These are phyloP conservation scores for Mucor ambiguus DNA, from an alignment of 371 early-diverging fungal species.

Conservation along the genomic window DNA sequence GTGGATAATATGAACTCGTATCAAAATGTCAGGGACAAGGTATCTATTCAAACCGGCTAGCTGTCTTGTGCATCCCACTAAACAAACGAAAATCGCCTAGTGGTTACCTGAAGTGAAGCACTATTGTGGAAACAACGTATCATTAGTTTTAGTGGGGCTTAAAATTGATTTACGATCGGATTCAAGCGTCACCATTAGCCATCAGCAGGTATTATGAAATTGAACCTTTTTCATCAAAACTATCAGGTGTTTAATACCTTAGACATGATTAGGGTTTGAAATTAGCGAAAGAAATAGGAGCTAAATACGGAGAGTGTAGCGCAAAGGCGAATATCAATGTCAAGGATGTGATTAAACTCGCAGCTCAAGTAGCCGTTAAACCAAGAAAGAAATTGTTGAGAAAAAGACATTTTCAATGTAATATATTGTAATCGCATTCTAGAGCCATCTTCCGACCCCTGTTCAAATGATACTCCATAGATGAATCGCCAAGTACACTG, in stretches of 20 bases:
- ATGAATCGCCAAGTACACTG: not conserved
- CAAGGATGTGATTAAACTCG: slow-evolving; percentile 70
- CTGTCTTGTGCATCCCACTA: not conserved
- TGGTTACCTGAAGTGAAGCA: slow-evolving; percentile 70
- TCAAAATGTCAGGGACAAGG: slow-evolving; percentile 82
- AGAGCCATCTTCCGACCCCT: not conserved
- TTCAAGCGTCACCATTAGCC: slow-evolving; percentile 24
- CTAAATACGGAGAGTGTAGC: slow-evolving; percentile 87
- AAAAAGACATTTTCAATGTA: slow-evolving; percentile 19
- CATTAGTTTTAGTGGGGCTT: slow-evolving; percentile 68
- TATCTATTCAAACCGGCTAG: slow-evolving; percentile 22
- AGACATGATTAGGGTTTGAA: slow-evolving; percentile 52
- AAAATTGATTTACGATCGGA: slow-evolving; percentile 66
- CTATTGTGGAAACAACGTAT: slow-evolving; percentile 59
- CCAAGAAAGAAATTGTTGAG: slow-evolving; percentile 21
- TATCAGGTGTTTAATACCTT: not conserved
- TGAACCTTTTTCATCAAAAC: not conserved
- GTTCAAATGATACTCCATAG: not conserved
- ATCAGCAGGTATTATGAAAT: slow-evolving; percentile 27
- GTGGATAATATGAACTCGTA: slow-evolving; percentile 76
- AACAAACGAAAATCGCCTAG: slow-evolving; percentile 23
- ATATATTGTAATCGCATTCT: slow-evolving; percentile 10
- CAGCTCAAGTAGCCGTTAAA: slow-evolving; percentile 34
- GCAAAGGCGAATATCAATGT: slow-evolving; percentile 80
- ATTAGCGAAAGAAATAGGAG: slow-evolving; percentile 74